Evolutionary conservation across 2,329 filamentous ascomycete species (phyloP), one percentile per base, ranked within the genome.

Genomic region (Penicillium brevicompactum): DNA sequence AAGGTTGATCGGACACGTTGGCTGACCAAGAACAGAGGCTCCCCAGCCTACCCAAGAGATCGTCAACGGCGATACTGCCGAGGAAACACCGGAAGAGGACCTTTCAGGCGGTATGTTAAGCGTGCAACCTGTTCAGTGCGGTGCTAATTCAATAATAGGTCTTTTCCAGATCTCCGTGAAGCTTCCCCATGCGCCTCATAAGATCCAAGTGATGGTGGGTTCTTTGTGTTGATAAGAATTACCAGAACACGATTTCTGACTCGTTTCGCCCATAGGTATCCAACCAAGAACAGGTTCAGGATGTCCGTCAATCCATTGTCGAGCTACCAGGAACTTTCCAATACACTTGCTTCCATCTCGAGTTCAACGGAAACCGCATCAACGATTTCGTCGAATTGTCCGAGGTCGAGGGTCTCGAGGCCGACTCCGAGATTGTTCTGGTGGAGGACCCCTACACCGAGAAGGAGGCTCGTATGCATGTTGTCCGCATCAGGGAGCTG

Each of bases 271-370:
- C 46, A 46, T 67, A 94, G 90, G 90, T 96, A 53, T 93, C 91
- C 41, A 88, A 88, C 63, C 90, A 96, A 81, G 95, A 99, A 78
- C 93, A 97, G 75, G 88, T 97, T 58, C 94, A 97, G 76, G 94
- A 99, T 80, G 87, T 99, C 67, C 90, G 94, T 64, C 94, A 97
- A 77, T 93, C 92, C 59, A 90, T 99, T 72, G 92, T 97, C 77
- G 94, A 99, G 76, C 84, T 92, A 47, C 94, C 94, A 5, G 84
- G 88, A 57, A 95, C 93, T 49, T 94, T 97, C 78, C 92, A 96
- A 76, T 97, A 97, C 80, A 96, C 94, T 50, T 99, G 94, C 82
- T 99, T 99, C 80, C 94, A 99, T 78, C 87, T 99, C 67, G 92
- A 97, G 78, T 87, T 92, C 78, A 87, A 90, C 56, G 91, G 91